These are phyloP conservation scores for Vairimorpha apis DNA, from an alignment of 371 early-diverging fungal genomes.

Conservation along the genomic window DNA sequence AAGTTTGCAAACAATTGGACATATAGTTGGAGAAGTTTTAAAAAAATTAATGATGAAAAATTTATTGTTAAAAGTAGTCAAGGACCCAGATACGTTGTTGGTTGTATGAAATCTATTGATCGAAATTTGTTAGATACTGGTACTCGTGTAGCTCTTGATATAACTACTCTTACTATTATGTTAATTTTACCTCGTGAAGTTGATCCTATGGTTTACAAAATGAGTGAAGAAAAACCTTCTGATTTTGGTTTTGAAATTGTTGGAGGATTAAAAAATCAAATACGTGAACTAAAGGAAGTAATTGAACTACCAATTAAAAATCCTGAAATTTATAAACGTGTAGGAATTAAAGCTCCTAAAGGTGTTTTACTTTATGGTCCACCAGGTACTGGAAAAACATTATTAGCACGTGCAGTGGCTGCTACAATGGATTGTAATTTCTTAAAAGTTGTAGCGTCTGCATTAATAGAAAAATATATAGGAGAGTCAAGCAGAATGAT, in stretches of 20 bases:
- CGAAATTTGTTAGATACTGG: conserved; percentile 72
- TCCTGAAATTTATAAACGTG: conserved; percentile 91
- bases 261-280: conserved; percentile 91
- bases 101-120: conserved; percentile 85
- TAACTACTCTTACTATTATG: conserved; percentile 98
- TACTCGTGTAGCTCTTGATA: conserved; percentile 91
- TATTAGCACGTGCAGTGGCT: conserved; percentile 90
- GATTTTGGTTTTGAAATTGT: conserved; percentile 86
- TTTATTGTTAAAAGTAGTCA: conserved; percentile 95
- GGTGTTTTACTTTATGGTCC: conserved; percentile 97
- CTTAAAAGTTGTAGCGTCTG: conserved; percentile 85
- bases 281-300: conserved; percentile 90
- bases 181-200: conserved; percentile 92
- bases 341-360: conserved; percentile 93
- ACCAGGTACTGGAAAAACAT: conserved; percentile 79
- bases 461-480: conserved; percentile 97
- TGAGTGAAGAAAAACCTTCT: conserved; percentile 83
- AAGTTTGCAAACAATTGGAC: conserved; percentile 93
- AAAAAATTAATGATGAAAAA: conserved; percentile 91
- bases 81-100: conserved; percentile 97
- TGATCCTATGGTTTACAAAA: conserved; percentile 95
- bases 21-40: conserved; percentile 95
- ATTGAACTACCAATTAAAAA: conserved; percentile 96
- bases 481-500: conserved; percentile 91
- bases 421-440: conserved; percentile 88